Evolutionary conservation across 345 rosid genomes (phyloP), one percentile per base, ranked within the genome.

Genomic region (Anacardium occidentale): DNA sequence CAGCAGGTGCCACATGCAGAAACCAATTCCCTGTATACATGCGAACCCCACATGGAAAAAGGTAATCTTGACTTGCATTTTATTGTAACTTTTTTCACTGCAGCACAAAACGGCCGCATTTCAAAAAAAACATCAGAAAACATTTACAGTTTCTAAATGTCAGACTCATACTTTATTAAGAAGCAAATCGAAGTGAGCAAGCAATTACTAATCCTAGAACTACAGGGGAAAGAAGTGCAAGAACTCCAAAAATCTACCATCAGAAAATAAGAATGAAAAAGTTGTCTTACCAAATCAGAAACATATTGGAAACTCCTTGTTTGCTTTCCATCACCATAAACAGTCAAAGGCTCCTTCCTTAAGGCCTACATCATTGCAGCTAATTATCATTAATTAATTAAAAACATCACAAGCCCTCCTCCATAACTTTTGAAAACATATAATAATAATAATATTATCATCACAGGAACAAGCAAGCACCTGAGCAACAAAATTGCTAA

Each of bases 311-410:
- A 95, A 76, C 99, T 95, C 87, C 99, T 90, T 18, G 99, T 95
- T 82, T 95, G 99, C 84, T 95, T 95, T 74, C 99, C 99, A 75
- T 95, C 97, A 34, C 99, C 99, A 85, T 95, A 95, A 18, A 95
- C 99, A 34, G 98, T 88, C 97, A 95, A 61, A 4, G 99, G 97
- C 65, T 92, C 98, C 83, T 95, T 95, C 86, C 99, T 88, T 71
- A 95, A 55, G 17, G 98, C 99, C 98, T 94, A 87, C 85, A 78
- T 25, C 72, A 80, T 47, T 62, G 57, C 71, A 73, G 61, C 9
- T 14, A 67, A 73, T 54, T 42, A 26, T 45, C 11, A 55, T 44
- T 9, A 21, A 14, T 32, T n/a, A 21, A 52, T 47, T 42, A 74
- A 32, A 22, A 18, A 53, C 47, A 54, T 45, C 10, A 47, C 40